A percentile compares a stretch with the other conserved stretches of the same genome.
Conservation (phyloP, 345 rosid species). For the Citrus trifoliata region DNA sequence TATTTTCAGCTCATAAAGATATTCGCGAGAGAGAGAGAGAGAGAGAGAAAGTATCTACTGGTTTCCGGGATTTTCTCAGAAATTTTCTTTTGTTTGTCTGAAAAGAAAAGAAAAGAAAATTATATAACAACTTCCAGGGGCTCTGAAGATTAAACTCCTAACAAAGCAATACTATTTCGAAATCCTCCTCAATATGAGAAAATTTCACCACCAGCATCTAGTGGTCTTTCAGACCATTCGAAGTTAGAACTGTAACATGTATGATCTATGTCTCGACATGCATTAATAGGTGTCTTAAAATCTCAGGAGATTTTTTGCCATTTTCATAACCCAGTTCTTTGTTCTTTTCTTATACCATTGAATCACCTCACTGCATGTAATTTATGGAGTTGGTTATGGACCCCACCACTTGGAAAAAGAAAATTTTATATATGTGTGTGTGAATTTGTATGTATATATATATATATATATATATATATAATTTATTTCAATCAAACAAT, state of each 20-base stretch:
- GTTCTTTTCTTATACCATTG: not conserved
- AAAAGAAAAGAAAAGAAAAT: conserved; percentile 4
- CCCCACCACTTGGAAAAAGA: conserved; percentile 4
- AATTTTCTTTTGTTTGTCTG: conserved; percentile 23
- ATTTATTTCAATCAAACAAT: no score
- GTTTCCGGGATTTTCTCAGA: conserved; percentile 33
- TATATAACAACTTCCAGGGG: not conserved
- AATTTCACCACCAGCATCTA: not conserved
- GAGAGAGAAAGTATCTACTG: conserved; percentile 11
- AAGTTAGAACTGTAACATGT: not conserved
- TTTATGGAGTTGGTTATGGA: conserved; percentile 19
- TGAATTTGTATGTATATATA: no score
- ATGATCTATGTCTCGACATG: not conserved
- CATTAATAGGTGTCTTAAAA: conserved; percentile 12
- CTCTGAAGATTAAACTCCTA: not conserved
- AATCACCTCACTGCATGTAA: conserved; percentile 17
- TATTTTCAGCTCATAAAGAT: conserved; percentile 51
- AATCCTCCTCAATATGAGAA: not conserved
- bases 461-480: no score
- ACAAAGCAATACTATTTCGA: not conserved
- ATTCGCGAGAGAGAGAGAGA: conserved; percentile 16
- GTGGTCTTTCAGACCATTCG: not conserved
- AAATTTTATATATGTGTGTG: no score
- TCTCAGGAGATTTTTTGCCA: conserved; percentile 29
- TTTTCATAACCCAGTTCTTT: conserved; percentile 16